phyloP scores from a whole-genome alignment of 352 stramenopile species.

The Globisporangium camurandrum region DNA sequence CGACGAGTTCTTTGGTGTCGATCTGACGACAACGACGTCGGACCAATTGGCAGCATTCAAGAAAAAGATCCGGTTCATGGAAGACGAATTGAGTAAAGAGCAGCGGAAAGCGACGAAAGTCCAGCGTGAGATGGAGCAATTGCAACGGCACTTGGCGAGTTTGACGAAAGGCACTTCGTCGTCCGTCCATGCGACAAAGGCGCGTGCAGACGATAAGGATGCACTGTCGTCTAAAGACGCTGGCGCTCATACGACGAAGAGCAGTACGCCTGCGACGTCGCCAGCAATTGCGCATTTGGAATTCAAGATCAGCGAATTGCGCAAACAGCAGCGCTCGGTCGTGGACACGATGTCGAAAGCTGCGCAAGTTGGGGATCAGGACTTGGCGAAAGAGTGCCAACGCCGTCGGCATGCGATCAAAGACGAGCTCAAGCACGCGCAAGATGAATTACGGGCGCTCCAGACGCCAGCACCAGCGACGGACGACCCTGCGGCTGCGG shows the following conservation, averaged over 20 bases:
- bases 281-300: slow-evolving; percentile 56
- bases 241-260: slow-evolving; percentile 15
- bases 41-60: slow-evolving; percentile 54
- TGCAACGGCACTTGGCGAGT: slow-evolving; percentile 63
- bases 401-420: slow-evolving; percentile 67
- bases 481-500: neutral
- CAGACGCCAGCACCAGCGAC: slow-evolving; percentile 25
- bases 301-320: slow-evolving; percentile 63
- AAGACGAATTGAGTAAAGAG: slow-evolving; percentile 77
- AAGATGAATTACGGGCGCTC: slow-evolving; percentile 55
- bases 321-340: slow-evolving; percentile 68
- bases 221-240: slow-evolving; percentile 10
- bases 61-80: slow-evolving; percentile 65
- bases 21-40: slow-evolving; percentile 40
- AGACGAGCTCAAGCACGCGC: slow-evolving; percentile 61
- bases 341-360: slow-evolving; percentile 72
- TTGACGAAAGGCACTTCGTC: slow-evolving; percentile 16
- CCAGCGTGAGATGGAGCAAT: slow-evolving; percentile 80
- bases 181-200: no score
- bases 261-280: slow-evolving; percentile 19
- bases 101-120: slow-evolving; percentile 67
- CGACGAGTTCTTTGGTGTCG: slow-evolving; percentile 74
- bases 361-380: slow-evolving; percentile 58
- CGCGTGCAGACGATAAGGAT: neutral
- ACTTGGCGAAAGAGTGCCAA: slow-evolving; percentile 70